Percentiles rank a stretch among this genome's conserved stretches.
Conservation (phyloP, 106 monocot genomes). For the Dactylorhiza incarnata region DNA sequence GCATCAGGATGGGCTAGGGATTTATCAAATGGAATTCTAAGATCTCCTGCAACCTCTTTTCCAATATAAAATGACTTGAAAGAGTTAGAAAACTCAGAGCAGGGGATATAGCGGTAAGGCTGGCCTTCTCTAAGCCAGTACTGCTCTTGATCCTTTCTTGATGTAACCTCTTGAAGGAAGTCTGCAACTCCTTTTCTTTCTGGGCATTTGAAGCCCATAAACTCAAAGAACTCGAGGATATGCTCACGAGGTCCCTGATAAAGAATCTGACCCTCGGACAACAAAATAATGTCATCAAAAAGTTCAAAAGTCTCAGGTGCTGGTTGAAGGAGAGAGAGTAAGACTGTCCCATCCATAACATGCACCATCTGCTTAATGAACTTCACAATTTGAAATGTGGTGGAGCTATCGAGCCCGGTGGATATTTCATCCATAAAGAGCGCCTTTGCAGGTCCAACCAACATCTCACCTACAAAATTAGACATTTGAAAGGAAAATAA, state of each 20-base stretch:
- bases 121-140: constrained; percentile 12
- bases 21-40: constrained; percentile 10
- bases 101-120: constrained; percentile 13
- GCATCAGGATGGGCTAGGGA: constrained; percentile 12
- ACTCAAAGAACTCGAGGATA: constrained; percentile 16
- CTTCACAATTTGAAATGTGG: too few species aligned
- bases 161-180: constrained; percentile 26
- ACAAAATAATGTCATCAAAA: too few species aligned
- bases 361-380: too few species aligned
- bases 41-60: constrained; percentile 7
- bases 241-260: constrained; percentile 7
- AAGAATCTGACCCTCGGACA: too few species aligned
- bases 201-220: constrained; percentile 22
- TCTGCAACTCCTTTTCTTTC: constrained; percentile 21
- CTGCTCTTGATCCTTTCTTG: constrained; percentile 31
- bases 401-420: too few species aligned
- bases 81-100: constrained; percentile 1
- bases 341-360: too few species aligned
- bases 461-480: too few species aligned
- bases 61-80: constrained; percentile 16
- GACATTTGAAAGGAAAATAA: too few species aligned
- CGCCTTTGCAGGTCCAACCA: too few species aligned
- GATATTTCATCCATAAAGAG: too few species aligned
- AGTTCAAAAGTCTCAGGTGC: too few species aligned
- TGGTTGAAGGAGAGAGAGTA: too few species aligned